These are phyloP conservation scores for Metahyphopichia silvanorum DNA, from an alignment of 805 yeast genomes.

Conservation along the genomic window DNA sequence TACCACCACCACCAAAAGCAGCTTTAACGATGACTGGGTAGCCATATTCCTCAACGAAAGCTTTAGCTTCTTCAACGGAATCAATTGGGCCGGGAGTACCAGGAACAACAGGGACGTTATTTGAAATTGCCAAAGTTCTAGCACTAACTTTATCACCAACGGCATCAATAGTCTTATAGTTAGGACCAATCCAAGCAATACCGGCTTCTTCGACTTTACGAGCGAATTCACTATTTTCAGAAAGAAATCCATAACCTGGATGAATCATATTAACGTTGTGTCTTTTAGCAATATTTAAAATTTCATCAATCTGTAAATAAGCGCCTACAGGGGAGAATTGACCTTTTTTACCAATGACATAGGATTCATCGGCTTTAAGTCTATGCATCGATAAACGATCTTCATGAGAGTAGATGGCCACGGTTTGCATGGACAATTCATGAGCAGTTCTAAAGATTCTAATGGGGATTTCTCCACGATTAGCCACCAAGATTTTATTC, in stretches of 20 bases:
- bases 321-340: constrained; percentile 95
- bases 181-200: constrained; percentile 95
- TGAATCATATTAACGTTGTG: constrained; percentile 38
- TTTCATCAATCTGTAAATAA: constrained; percentile 92
- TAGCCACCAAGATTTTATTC: constrained; percentile 72
- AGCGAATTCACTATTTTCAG: constrained; percentile 93
- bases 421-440: constrained; percentile 94
- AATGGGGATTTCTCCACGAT: constrained; percentile 83
- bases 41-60: constrained; percentile 80
- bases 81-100: constrained; percentile 98
- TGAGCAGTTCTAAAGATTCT: constrained; percentile 96
- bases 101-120: constrained; percentile 90
- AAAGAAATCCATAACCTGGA: constrained; percentile 59
- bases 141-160: constrained; percentile 98
- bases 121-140: constrained; percentile 75
- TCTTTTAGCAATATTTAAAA: constrained; percentile 60
- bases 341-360: constrained; percentile 85
- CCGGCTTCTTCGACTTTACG: constrained; percentile 86
- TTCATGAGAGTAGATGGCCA: constrained; percentile 95
- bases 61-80: constrained; percentile 69
- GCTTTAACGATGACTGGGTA: constrained; percentile 97
- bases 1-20: constrained; percentile 99
- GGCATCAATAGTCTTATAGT: constrained; percentile 79
- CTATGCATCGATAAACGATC: constrained; percentile 94
- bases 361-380: constrained; percentile 90